A percentile compares a stretch with the other conserved stretches of the same genome.
These are phyloP conservation scores for Boechera retrofracta DNA, from an alignment of 345 rosid species.

Conservation along the genomic window DNA sequence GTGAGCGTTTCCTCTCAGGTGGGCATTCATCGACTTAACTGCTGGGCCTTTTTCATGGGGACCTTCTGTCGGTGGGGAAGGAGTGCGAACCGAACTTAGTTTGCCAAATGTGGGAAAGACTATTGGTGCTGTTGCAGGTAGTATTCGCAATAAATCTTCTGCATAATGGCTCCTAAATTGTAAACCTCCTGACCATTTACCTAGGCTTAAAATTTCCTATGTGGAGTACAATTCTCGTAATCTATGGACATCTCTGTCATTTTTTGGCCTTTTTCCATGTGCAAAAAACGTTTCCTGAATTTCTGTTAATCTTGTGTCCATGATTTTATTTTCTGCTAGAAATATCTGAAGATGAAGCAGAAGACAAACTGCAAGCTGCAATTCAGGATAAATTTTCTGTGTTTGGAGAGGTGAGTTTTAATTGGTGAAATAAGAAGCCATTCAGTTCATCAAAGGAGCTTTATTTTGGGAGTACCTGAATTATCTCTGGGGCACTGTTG, in stretches of 20 bases:
- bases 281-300: background rate
- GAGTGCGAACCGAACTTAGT: conserved; percentile 88
- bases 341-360: conserved; percentile 98
- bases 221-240: conserved; percentile 12
- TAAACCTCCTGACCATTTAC: conserved; percentile 7
- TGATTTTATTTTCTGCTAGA: conserved; percentile 56
- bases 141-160: conserved; percentile 18
- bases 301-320: conserved; percentile 27
- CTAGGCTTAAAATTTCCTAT: background rate
- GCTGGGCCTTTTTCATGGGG: conserved; percentile 99
- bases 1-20: conserved; percentile 56
- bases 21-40: conserved; percentile 92
- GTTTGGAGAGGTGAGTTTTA: conserved; percentile 87
- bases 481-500: conserved; percentile 21
- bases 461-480: conserved; percentile 31
- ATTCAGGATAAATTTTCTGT: conserved; percentile 96
- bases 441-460: conserved; percentile 21
- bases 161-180: conserved; percentile 11
- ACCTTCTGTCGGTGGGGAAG: conserved; percentile 99
- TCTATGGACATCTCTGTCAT: conserved; percentile 5
- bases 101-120: conserved; percentile 94
- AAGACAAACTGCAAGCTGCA: conserved; percentile 90
- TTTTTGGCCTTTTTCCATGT: conserved; percentile 19
- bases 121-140: conserved; percentile 97
- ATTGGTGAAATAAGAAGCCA: conserved; percentile 28